Percentiles rank a stretch among this genome's conserved stretches.
Evolutionary conservation across 2,329 filamentous ascomycete species (phyloP).

Genomic region (Teratosphaeria pseudoeucalypti): DNA sequence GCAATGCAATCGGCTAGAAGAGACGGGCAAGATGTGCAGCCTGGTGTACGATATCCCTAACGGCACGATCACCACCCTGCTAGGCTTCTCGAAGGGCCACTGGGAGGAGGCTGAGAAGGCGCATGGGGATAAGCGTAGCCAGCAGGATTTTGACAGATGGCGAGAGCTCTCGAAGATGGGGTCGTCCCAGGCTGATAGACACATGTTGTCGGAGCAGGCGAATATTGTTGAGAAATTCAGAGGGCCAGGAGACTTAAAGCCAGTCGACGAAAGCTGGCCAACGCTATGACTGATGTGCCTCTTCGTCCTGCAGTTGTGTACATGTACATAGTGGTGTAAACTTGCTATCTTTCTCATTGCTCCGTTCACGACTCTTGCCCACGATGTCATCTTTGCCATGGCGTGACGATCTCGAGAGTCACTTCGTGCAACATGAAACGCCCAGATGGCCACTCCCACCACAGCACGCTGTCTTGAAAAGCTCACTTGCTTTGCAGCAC

Average conservation of each 20-base stretch:
- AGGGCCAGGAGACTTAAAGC: constrained; percentile 38
- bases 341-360: neutral
- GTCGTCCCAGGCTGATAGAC: constrained; percentile 37
- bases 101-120: constrained; percentile 44
- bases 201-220: constrained; percentile 46
- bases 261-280: constrained; percentile 26
- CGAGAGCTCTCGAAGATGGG: constrained; percentile 40
- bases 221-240: constrained; percentile 32
- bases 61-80: constrained; percentile 40
- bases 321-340: neutral
- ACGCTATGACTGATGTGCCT: neutral
- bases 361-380: neutral
- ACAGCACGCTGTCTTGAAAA: neutral
- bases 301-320: neutral
- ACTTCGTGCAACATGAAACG: too few species aligned
- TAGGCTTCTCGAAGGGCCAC: constrained; percentile 45
- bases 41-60: constrained; percentile 46
- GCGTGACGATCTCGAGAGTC: neutral
- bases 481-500: neutral
- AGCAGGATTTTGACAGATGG: constrained; percentile 43
- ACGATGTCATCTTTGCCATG: neutral
- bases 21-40: constrained; percentile 48
- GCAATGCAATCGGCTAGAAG: constrained; percentile 44
- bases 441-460: too few species aligned
- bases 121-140: constrained; percentile 47